Evolutionary conservation across 805 yeast species (phyloP).

Genomic region (Barnettozyma botsteinii): DNA sequence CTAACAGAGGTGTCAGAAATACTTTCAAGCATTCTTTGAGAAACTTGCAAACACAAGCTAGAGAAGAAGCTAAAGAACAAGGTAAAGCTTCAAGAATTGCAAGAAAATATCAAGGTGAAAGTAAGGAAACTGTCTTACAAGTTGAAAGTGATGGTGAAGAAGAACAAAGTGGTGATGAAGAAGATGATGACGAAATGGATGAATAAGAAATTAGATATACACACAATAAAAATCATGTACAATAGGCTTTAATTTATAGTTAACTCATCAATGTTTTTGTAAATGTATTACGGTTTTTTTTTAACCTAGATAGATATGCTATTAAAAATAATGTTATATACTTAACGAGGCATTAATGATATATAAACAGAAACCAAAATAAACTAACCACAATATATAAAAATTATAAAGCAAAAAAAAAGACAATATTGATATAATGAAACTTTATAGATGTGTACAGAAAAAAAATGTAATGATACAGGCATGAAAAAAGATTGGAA

Average conservation of each 20-base stretch:
- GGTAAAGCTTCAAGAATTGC: slow-evolving; percentile 72
- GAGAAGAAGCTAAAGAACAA: slow-evolving; percentile 44
- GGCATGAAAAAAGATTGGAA: background rate
- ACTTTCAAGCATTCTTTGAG: slow-evolving; percentile 57
- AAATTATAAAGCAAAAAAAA: slow-evolving; percentile 1
- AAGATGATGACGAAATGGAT: slow-evolving; percentile 22
- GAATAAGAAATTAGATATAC: background rate
- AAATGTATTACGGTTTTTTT: background rate
- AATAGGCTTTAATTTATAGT: background rate
- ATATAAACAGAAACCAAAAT: slow-evolving; percentile 1
- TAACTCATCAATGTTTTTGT: background rate
- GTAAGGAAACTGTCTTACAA: slow-evolving; percentile 50
- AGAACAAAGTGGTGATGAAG: slow-evolving; percentile 53
- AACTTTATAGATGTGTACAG: background rate
- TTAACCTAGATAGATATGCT: slow-evolving; percentile 3
- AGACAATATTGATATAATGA: background rate
- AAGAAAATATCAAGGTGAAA: slow-evolving; percentile 54
- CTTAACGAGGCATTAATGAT: background rate
- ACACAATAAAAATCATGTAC: background rate
- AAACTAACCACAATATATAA: slow-evolving; percentile 3
- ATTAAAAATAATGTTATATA: slow-evolving; percentile 5
- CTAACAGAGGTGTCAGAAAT: slow-evolving; percentile 71
- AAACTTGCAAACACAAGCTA: slow-evolving; percentile 49
- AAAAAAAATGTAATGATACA: slow-evolving; percentile 6
- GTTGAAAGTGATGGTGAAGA: slow-evolving; percentile 61